phyloP scores from a whole-genome alignment of 345 rosid species.

The Triadica sebifera region DNA sequence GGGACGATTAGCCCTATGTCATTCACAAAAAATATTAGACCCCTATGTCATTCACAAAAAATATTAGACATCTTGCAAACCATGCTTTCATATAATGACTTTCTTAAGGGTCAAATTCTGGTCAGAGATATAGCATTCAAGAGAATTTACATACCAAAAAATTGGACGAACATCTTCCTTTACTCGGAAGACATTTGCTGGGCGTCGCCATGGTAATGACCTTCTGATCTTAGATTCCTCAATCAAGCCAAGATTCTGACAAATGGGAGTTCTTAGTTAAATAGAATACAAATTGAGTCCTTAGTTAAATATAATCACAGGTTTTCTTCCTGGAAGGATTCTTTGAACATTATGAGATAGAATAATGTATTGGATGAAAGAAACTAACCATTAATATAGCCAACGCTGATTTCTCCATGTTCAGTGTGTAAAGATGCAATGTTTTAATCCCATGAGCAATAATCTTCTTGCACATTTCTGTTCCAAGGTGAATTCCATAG shows the following conservation, averaged over 20 bases:
- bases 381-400: conserved; percentile 70
- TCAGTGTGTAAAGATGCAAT: conserved; percentile 84
- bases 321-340: not conserved
- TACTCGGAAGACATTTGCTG: conserved; percentile 82
- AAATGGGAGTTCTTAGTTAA: conserved; percentile 30
- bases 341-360: not conserved
- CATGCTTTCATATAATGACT: not conserved
- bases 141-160: conserved; percentile 60
- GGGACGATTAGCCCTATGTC: conserved; percentile 93
- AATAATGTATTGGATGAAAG: conserved; percentile 8
- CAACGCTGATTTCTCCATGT: conserved; percentile 93
- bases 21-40: conserved; percentile 18
- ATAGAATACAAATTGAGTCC: not conserved
- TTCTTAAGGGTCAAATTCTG: not conserved
- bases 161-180: conserved; percentile 96
- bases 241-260: conserved; percentile 90
- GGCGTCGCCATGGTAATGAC: conserved; percentile 88
- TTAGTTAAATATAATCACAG: conserved; percentile 18
- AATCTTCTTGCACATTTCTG: conserved; percentile 97
- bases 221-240: conserved; percentile 83
- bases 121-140: not conserved
- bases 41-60: conserved; percentile 44
- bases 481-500: conserved; percentile 88
- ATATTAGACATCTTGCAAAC: conserved; percentile 14
- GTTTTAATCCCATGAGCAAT: conserved; percentile 85